Evolutionary conservation across 2,329 filamentous ascomycete genomes (phyloP), one percentile per base, ranked within the genome.

Genomic region (Hypoxylon rubiginosum): DNA sequence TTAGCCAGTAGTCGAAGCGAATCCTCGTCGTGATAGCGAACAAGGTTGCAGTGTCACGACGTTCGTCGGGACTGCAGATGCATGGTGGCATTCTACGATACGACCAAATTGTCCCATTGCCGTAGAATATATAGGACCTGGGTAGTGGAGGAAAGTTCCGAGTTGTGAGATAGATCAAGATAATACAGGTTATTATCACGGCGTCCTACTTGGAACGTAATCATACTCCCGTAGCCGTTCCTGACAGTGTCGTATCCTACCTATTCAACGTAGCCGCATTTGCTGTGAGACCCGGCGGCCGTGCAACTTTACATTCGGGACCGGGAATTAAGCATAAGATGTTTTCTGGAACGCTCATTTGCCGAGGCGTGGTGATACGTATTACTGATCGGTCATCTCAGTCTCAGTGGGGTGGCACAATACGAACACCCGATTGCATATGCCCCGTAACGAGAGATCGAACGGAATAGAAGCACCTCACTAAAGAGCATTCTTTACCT

Each of bases 1-100:
- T 41, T 66, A 64, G 48, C 59, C 59, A 60, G 53, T 34, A 67
- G 45, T 54, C 48, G 30, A 58, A 49, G 45, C 49, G 49, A 62
- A 52, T 41, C 41, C 39, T 28, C 45, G 19, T 52, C 50, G 50
- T 21, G 34, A 52, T 30, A 17, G 17, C 41, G 41, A n/a, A 55
- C 21, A 54, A 50, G 36, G 39, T 46, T 62, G 32, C 51, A 59
- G 24, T 54, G 10, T 45, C 4, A 55, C 49, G 50, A 30, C 48
- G 49, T 43, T 58, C 45, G 30, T 45, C 43, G 54, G 50, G 24
- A 58, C 34, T 21, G 36, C 54, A 49, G 55, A 58, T 65, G 36
- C 46, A 52, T 55, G 50, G 45, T 58, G 30, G 30, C 24, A 65
- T 60, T 36, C 11, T 34, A 24, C 28, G 26, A 26, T 56, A 26